Base-by-base conservation (phyloP, 176 grass and related monocot genomes). In the Triticum urartu region DNA sequence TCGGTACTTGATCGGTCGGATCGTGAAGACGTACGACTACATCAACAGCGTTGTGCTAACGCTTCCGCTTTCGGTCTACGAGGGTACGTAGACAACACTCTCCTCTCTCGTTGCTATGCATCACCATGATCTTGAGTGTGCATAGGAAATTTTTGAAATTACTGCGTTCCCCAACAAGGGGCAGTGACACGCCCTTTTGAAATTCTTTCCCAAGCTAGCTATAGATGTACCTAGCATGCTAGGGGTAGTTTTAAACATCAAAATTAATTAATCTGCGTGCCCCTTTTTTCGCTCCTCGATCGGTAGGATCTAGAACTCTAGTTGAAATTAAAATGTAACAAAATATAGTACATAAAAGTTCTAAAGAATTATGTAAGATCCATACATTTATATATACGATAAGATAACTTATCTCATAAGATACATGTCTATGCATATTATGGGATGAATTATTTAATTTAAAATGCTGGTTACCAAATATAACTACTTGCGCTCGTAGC, bases 101-200 rank as follows among this genome's bases (percentile, higher is more conserved):
- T 26, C 25, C 25, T 1, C 25, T 26, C 25, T 26, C 1, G 25
- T 26, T 26, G 25, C 25, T 26, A 26, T 26, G 25, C 25, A 26
- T 26, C 25, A 26, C 25, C 25, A 26, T 26, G 25, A 26, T 26
- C 25, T 26, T 26, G 25, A 26, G 25, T 26, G 25, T 26, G 25
- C 25, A 26, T 26, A 26, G 25, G 0, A 26, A 26, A 1, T 26
- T 26, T 26, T 26, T 26, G 25, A 26, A 26, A 26, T 26, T 26
- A 26, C 25, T 26, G 25, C 25, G 25, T 26, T 26, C 25, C 25
- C 25, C 25, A 26, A 26, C 25, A 26, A 76, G 39, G 69, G 45
- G 45, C 4, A 47, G 45, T 47, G 45, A 47, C 45, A 47, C 12
- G 4, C 70, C 81, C 63, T 85, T 88, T 77, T 81, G 82, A 91